phyloP scores from a whole-genome alignment of 495 filamentous ascomycete genomes.

The Hypoxylon lenormandii region DNA sequence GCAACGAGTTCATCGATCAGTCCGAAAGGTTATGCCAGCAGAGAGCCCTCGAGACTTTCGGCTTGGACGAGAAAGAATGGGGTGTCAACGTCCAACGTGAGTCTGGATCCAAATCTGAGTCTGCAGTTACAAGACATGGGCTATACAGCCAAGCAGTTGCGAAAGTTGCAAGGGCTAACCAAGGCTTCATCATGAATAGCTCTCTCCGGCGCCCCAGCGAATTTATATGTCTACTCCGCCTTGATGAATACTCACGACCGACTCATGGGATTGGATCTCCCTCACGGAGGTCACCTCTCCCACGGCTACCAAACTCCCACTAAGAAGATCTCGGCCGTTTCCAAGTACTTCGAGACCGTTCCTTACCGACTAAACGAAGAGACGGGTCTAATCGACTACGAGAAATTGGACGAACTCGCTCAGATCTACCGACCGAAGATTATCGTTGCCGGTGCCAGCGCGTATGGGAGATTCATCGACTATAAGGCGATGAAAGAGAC shows the following conservation, averaged over 20 bases:
- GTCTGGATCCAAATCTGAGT: constrained; percentile 40
- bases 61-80: constrained; percentile 86
- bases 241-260: constrained; percentile 91
- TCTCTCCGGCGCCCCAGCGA: constrained; percentile 93
- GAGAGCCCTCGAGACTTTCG: constrained; percentile 87
- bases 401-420: constrained; percentile 85
- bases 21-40: constrained; percentile 89
- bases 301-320: constrained; percentile 98
- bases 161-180: constrained; percentile 20
- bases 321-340: constrained; percentile 98
- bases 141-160: neutral
- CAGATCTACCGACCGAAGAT: constrained; percentile 91
- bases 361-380: constrained; percentile 91
- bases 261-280: constrained; percentile 96
- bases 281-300: constrained; percentile 95
- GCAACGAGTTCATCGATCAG: constrained; percentile 94
- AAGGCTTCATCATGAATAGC: constrained; percentile 62
- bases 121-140: neutral
- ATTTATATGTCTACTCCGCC: constrained; percentile 94
- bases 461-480: constrained; percentile 94
- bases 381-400: constrained; percentile 94
- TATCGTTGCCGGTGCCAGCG: constrained; percentile 92
- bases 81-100: constrained; percentile 96
- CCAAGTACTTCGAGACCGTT: constrained; percentile 98
- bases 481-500: constrained; percentile 89